These are phyloP conservation scores for Coccomyxa sp. DNA, from an alignment of 139 green algal genomes.

Conservation along the genomic window DNA sequence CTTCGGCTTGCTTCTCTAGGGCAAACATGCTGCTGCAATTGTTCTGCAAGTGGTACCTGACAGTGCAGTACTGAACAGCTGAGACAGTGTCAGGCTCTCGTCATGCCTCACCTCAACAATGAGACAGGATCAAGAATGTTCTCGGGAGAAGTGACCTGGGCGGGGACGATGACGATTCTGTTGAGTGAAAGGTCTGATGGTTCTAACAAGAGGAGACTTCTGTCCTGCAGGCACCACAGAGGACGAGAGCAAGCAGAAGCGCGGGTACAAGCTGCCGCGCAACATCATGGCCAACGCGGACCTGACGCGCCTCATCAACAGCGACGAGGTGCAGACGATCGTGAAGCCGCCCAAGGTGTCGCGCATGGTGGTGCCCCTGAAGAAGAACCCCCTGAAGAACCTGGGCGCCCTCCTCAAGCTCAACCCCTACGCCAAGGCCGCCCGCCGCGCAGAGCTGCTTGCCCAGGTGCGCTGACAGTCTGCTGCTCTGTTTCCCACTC, in stretches of 20 bases:
- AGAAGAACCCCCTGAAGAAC: constrained; percentile 99
- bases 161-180: no score
- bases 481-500: background rate
- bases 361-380: constrained; percentile 52
- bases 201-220: no score
- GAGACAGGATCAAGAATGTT: no score
- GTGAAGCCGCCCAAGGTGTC: constrained; percentile 17
- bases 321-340: constrained; percentile 72
- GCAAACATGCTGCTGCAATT: no score
- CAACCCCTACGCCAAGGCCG: constrained; percentile 91
- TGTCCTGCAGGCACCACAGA: constrained; percentile 65
- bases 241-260: constrained; percentile 77
- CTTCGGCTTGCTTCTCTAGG: no score
- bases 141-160: no score
- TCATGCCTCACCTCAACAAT: no score
- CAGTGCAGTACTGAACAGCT: no score
- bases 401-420: constrained; percentile 92
- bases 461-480: constrained; percentile 33
- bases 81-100: no score
- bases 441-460: constrained; percentile 59
- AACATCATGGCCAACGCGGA: constrained; percentile 90
- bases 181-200: no score
- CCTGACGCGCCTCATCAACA: constrained; percentile 95
- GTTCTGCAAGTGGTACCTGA: no score
- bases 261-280: constrained; percentile 91